Percentiles rank a stretch among this genome's conserved stretches.
phyloP scores from a whole-genome alignment of 306 rosid species.

The Lathyrus oleraceus region DNA sequence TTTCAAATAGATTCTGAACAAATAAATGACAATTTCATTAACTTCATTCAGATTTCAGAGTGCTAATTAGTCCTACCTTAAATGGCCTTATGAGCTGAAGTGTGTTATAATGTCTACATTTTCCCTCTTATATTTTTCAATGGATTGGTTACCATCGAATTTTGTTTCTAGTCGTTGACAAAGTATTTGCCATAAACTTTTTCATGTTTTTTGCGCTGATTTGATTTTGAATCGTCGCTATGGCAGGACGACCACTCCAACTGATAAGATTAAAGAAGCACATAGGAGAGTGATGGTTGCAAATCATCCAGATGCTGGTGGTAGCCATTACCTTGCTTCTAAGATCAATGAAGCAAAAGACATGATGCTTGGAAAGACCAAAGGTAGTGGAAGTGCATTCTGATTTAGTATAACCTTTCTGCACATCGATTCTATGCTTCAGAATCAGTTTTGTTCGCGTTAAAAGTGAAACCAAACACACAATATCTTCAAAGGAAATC shows the following conservation, averaged over 20 bases:
- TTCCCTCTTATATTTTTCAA: background rate
- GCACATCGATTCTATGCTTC: background rate
- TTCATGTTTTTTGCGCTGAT: constrained; percentile 22
- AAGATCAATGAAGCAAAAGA: constrained; percentile 95
- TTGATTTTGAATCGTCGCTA: constrained; percentile 22
- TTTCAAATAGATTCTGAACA: background rate
- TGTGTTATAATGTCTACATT: background rate
- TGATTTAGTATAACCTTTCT: constrained; percentile 35
- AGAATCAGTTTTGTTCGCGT: background rate
- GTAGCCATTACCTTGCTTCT: constrained; percentile 94
- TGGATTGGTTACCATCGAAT: background rate
- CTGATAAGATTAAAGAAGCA: constrained; percentile 75
- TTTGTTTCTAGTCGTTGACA: background rate
- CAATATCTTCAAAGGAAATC: background rate
- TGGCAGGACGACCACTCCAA: constrained; percentile 61
- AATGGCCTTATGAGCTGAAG: background rate
- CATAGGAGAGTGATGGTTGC: constrained; percentile 97
- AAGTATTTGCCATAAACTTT: background rate
- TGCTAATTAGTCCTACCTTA: background rate
- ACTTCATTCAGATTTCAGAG: background rate
- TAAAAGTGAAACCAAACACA: background rate
- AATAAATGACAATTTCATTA: background rate
- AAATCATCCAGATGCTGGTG: constrained; percentile 96
- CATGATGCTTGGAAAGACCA: constrained; percentile 61
- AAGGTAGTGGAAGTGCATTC: constrained; percentile 68